Evolutionary conservation across 192 early-diverging fungal genomes (phyloP).

Genomic region (Coemansia interrupta): DNA sequence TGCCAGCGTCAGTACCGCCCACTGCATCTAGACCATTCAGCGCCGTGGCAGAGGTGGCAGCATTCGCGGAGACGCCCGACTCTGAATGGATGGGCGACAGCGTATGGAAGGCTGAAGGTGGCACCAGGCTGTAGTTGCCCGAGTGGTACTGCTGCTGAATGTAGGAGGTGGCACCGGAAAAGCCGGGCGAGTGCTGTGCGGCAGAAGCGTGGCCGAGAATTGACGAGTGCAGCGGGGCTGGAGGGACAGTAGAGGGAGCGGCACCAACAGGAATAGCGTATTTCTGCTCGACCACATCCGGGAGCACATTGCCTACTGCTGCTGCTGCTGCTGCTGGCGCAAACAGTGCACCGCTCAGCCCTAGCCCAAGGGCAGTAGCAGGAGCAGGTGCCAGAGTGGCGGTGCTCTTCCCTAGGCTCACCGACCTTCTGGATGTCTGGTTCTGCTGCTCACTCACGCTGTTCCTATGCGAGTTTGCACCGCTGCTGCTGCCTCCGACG

Average conservation of each 20-base stretch:
- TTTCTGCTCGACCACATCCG: neutral
- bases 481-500: conserved; percentile 31
- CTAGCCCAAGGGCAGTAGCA: conserved; percentile 32
- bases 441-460: conserved; percentile 44
- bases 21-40: conserved; percentile 12
- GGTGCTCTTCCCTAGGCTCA: conserved; percentile 37
- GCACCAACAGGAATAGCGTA: neutral
- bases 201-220: conserved; percentile 6
- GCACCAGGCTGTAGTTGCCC: conserved; percentile 16
- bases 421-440: conserved; percentile 33
- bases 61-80: neutral
- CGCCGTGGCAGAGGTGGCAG: neutral
- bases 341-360: conserved; percentile 35
- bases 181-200: conserved; percentile 20
- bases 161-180: conserved; percentile 3
- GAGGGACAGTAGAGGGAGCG: conserved; percentile 3
- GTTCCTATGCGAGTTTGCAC: conserved; percentile 35
- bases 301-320: neutral
- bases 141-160: conserved; percentile 14
- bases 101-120: conserved; percentile 39
- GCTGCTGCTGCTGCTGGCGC: conserved; percentile 14
- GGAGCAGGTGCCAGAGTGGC: conserved; percentile 6
- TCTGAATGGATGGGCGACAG: conserved; percentile 25
- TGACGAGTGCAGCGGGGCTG: conserved; percentile 19
- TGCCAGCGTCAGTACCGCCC: neutral